Evolutionary conservation across 2,329 filamentous ascomycete genomes (phyloP), one percentile per base, ranked within the genome.

Genomic region (Xylariales sp.): DNA sequence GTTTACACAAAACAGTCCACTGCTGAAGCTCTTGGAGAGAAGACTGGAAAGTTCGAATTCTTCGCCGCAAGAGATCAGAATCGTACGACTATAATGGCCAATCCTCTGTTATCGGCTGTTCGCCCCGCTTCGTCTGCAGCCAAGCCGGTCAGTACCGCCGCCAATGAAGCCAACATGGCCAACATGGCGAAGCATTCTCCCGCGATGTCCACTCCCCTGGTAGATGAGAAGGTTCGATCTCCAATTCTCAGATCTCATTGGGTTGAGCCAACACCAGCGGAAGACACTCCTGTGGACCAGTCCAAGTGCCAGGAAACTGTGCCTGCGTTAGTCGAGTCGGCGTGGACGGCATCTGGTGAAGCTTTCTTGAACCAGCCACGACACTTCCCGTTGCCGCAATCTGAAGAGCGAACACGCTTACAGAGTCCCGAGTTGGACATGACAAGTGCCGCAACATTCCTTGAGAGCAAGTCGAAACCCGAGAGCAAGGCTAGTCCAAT

Each of bases 51-150:
- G 37, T 44, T 44, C 7, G 64, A 66, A 16, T 70, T 52, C 38
- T 70, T 69, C 38, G 52, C 51, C 3, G 66, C 68, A 5, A 56
- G 68, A 19, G 66, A 65, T 34, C 49, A 55, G 16, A 70, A 68
- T 39, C 62, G 56, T 8, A 48, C 34, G 9, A 40, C 39, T 16
- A 27, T 42, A 14, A 46, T 25, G 29, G 43, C 20, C 24, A 46
- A 7, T 24, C 38, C 15, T 42, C 50, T 3, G 31, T 40, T 18
- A 50, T 47, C 16, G 43, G 48, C 2, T 42, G 51, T 29, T 42
- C 44, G 43, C 38, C n/a, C 3, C 24, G 41, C 12, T n/a, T 14
- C 14, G 5, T 34, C 4, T n/a, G 10, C 11, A 21, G 10, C 10
- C 5, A 14, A 36, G 4, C 10, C 5, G 3, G 8, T 16, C 9